These are phyloP conservation scores for Cinnamomum micranthum DNA, from an alignment of 164 flowering plant species.

Conservation along the genomic window DNA sequence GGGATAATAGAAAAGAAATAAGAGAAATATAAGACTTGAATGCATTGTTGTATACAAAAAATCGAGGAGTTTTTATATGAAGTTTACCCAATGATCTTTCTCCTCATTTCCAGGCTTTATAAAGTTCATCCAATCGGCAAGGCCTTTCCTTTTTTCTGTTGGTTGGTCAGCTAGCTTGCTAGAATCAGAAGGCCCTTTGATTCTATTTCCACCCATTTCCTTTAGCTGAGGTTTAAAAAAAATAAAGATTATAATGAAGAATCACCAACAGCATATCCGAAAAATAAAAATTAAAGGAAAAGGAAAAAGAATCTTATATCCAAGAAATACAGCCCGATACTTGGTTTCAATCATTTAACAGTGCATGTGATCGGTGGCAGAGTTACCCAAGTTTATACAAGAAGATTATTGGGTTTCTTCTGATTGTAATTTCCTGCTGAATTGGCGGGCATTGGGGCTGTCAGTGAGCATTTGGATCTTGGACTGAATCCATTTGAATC, in stretches of 20 bases:
- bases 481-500: no score
- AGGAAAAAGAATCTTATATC: no score
- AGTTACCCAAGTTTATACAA: no score
- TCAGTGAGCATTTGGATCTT: no score
- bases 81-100: slow-evolving; percentile 95
- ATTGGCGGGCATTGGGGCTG: no score
- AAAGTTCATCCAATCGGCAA: slow-evolving; percentile 74
- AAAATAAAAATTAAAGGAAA: no score
- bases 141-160: slow-evolving; percentile 45
- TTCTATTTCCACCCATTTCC: slow-evolving; percentile 4
- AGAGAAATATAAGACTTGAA: neutral
- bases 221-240: neutral
- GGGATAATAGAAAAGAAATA: neutral
- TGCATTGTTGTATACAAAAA: neutral
- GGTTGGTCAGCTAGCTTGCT: neutral
- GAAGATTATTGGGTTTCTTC: no score
- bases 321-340: no score
- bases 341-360: no score
- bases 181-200: neutral
- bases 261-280: no score
- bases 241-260: neutral
- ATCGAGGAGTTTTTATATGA: neutral
- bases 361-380: no score
- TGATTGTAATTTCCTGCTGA: no score
- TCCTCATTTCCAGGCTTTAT: slow-evolving; percentile 89